Evolutionary conservation across 306 rosid genomes (phyloP).

Genomic region (Vigna angularis): DNA sequence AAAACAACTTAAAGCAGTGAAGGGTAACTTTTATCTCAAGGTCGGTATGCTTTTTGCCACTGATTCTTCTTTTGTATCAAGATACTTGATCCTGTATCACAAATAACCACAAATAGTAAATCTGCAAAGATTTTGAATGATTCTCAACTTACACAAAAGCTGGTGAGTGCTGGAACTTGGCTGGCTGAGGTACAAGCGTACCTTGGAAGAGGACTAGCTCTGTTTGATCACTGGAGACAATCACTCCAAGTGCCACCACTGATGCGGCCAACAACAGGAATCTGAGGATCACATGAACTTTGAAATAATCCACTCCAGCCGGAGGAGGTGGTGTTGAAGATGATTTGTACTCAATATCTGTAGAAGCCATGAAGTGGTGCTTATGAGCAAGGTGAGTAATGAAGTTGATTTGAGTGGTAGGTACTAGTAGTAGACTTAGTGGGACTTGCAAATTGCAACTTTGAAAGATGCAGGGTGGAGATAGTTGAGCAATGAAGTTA

Average conservation of each 20-base stretch:
- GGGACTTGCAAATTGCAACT: slow-evolving; percentile 16
- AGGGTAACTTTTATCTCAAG: not conserved
- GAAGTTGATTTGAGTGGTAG: slow-evolving; percentile 35
- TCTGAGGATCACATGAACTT: slow-evolving; percentile 57
- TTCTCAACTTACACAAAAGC: slow-evolving; percentile 67
- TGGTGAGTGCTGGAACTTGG: slow-evolving; percentile 70
- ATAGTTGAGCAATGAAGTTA: slow-evolving; percentile 8
- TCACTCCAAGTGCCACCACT: slow-evolving; percentile 53
- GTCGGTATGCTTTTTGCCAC: not conserved
- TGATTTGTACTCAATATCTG: slow-evolving; percentile 47
- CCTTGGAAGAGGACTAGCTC: not conserved
- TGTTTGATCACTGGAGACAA: slow-evolving; percentile 68
- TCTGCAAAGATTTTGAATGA: slow-evolving; percentile 6
- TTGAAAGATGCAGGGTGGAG: not conserved
- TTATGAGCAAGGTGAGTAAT: slow-evolving; percentile 10
- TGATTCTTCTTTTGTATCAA: not conserved
- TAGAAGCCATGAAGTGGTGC: slow-evolving; percentile 59
- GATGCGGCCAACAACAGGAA: slow-evolving; percentile 63
- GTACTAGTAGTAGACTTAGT: slow-evolving; percentile 12
- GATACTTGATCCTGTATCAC: not conserved
- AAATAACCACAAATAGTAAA: slow-evolving; percentile 9
- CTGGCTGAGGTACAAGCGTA: slow-evolving; percentile 13
- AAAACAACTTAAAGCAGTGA: not conserved
- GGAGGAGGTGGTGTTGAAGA: slow-evolving; percentile 27
- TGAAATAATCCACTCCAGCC: slow-evolving; percentile 23